Evolutionary conservation across 352 stramenopile genomes (phyloP), one percentile per base, ranked within the genome.

Genomic region (Pythium dissimile): DNA sequence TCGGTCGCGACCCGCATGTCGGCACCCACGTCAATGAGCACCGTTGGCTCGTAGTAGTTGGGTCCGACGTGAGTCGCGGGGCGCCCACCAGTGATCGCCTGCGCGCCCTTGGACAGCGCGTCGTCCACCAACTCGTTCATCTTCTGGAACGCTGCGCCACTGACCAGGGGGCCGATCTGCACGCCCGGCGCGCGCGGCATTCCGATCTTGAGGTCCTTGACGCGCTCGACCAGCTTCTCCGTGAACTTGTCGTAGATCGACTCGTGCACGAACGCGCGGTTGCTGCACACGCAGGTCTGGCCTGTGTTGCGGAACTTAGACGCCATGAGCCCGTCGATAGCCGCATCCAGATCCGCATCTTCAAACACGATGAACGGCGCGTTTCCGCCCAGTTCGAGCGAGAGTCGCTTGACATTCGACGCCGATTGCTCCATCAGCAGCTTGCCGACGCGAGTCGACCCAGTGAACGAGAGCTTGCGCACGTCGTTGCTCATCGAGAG

Each of bases 141-240:
- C 71, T 94, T 97, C 23, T 95, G 62, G 50, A 97, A 88, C 21
- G 94, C 96, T 21, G 81, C 67, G 13, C 59, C 59, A 28, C 95
- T 96, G 60, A 99, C 98, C 2, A 99, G 59, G n/a, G 96, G 96
- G 3, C 96, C 97, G 48, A 99, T 82, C 20, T 84, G 85, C 21
- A 75, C 76, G 24, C 75, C 78, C 26, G 77, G 69, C 10, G 89
- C 80, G 32, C 84, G 80, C 26, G 86, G 94, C 34, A 84, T 68
- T n/a, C 94, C 96, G 46, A 98, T 90, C 67, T 86, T 92, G 15
- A 98, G 82, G 49, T 81, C 77, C 44, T 77, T 67, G 1, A 97
- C 76, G 18, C 69, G 73, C 13, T 84, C 77, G 5, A 89, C 64
- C 4, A 98, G 55, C 60, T 77, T 86, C 9, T 80, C 54, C 10